A percentile compares a stretch with the other conserved stretches of the same genome.
These are phyloP conservation scores for Cucurbita argyrosperma DNA, from an alignment of 306 rosid genomes.

Conservation along the genomic window DNA sequence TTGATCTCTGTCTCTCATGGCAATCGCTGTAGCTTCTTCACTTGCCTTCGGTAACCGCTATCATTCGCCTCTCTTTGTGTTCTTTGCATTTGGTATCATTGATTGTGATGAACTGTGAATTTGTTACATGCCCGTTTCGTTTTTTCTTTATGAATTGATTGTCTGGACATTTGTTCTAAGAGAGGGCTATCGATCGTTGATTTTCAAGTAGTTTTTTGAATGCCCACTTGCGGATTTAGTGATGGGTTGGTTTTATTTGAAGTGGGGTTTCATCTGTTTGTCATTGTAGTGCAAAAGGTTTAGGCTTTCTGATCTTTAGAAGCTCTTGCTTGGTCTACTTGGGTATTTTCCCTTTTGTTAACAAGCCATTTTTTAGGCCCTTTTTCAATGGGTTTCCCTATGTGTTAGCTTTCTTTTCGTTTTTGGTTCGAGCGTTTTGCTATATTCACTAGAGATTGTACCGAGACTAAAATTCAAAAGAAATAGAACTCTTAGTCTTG, in stretches of 20 bases:
- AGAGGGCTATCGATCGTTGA: background rate
- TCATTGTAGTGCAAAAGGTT: too few species aligned
- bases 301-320: background rate
- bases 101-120: background rate
- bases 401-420: too few species aligned
- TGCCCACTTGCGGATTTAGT: background rate
- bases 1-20: conserved; percentile 15
- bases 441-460: too few species aligned
- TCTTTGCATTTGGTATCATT: background rate
- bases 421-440: background rate
- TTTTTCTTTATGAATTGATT: background rate
- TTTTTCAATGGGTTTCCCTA: background rate
- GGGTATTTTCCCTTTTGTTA: background rate
- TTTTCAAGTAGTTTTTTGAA: background rate
- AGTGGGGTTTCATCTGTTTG: background rate
- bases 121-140: background rate
- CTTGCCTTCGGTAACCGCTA: conserved; percentile 28
- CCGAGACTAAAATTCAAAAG: too few species aligned
- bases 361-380: background rate
- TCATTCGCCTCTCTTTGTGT: background rate
- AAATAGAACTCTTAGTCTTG: too few species aligned
- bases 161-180: background rate
- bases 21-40: conserved; percentile 21
- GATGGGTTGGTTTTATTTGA: background rate
- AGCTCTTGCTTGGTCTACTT: background rate